Evolutionary conservation across 2,329 filamentous ascomycete species (phyloP), one percentile per base, ranked within the genome.

Genomic region (Alternaria arborescens): DNA sequence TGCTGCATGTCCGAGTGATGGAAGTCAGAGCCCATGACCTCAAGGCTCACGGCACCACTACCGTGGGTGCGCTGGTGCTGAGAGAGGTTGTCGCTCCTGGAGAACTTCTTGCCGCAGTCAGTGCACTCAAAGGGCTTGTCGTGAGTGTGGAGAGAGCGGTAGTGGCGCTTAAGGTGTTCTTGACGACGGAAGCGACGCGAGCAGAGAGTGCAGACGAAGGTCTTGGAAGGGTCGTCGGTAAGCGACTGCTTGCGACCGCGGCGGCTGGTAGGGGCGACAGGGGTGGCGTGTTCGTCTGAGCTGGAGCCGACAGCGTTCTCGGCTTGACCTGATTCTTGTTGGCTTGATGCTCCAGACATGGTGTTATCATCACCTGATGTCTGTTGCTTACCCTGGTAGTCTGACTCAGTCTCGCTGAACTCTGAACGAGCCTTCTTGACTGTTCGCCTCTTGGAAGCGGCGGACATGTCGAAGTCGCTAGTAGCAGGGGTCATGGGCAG

Each of bases 101-200:
- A 98, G 83, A 98, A 99, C 85, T 97, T 97, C 90, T 99, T 99
- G 72, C 95, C 94, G 76, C 95, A 99, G 83, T 99, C 94, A 68
- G 89, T 88, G 85, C 95, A 99, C 83, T 97, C 93, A 74, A 98
- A 99, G 5, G 95, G 95, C 89, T 98, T 99, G 79, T 98, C 95
- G 77, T 97, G 91, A 1, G 95, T 99, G 85, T 99, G 95, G 48
- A 99, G 92, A 60, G 95, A 98, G 71, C 95, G 90, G 85, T 97
- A 97, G 85, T 99, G 95, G 65, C 95, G 92, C 89, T 99, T 99
- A 62, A 99, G 88, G 77, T 99, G 95, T 81, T 99, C 95, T 82
- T 99, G 95, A 65, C 95, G 92, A 65, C 95, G 91, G 90, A 99
- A 99, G 63, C 95, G 92, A 67, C 95, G 93, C 74, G 93, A 94